A percentile compares a stretch with the other conserved stretches of the same genome.
phyloP scores from a whole-genome alignment of 805 yeast genomes.

The Torulaspora quercuum region DNA sequence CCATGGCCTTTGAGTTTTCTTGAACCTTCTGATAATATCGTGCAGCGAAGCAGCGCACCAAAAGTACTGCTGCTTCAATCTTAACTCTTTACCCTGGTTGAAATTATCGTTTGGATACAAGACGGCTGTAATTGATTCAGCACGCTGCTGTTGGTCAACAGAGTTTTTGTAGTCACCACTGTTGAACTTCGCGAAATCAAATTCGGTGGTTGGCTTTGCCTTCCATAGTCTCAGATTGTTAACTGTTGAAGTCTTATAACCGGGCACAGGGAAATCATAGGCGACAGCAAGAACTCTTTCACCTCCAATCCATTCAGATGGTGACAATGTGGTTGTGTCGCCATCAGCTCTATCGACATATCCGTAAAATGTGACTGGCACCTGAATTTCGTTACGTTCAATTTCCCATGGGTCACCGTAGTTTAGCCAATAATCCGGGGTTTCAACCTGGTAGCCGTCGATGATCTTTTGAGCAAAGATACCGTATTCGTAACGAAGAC shows the following conservation, averaged over 20 bases:
- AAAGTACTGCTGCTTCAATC: constrained; percentile 92
- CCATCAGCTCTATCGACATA: constrained; percentile 53
- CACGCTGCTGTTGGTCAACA: constrained; percentile 78
- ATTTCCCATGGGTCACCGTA: constrained; percentile 93
- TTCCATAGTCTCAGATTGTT: constrained; percentile 90
- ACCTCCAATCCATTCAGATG: constrained; percentile 80
- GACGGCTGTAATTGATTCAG: constrained; percentile 90
- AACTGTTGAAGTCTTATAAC: constrained; percentile 75
- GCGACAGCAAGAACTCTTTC: constrained; percentile 88
- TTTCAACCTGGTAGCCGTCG: constrained; percentile 90
- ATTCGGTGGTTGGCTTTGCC: constrained; percentile 84
- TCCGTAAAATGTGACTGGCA: constrained; percentile 90
- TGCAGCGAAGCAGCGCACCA: constrained; percentile 95
- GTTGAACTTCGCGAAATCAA: constrained; percentile 86
- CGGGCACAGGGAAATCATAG: constrained; percentile 90
- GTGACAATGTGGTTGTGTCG: constrained; percentile 50
- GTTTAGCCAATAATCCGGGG: constrained; percentile 92
- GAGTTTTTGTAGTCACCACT: constrained; percentile 87
- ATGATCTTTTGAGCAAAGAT: constrained; percentile 85
- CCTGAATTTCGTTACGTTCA: constrained; percentile 77
- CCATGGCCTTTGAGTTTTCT: constrained; percentile 76
- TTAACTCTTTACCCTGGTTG: constrained; percentile 82
- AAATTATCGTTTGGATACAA: constrained; percentile 93
- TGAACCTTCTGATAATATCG: constrained; percentile 85
- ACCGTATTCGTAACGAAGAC: constrained; percentile 89